A percentile compares a stretch with the other conserved stretches of the same genome.
phyloP scores from a whole-genome alignment of 2,329 filamentous ascomycete species.

The Fonsecaea pugnacius region DNA sequence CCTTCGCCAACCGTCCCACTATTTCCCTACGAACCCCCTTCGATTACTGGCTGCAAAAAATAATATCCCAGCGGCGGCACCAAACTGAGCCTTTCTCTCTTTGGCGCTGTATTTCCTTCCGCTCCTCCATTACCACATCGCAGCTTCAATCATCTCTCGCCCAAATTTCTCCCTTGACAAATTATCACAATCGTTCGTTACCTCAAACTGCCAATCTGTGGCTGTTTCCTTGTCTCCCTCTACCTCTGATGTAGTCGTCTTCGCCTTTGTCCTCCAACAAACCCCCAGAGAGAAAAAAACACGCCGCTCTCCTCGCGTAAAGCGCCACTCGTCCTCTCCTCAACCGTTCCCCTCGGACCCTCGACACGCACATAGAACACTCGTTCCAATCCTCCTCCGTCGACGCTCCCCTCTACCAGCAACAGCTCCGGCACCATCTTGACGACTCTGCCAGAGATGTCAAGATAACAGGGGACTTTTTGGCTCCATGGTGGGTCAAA shows the following conservation, averaged over 20 bases:
- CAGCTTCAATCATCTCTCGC: conserved; percentile 9
- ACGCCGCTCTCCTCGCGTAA: conserved; percentile 14
- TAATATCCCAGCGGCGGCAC: conserved; percentile 10
- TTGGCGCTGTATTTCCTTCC: conserved; percentile 13
- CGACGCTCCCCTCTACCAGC: neutral
- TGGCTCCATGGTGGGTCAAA: conserved; percentile 32
- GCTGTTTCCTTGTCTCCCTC: conserved; percentile 4
- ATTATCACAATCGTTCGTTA: conserved; percentile 15
- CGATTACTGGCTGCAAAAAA: conserved; percentile 12
- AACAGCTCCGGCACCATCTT: conserved; percentile 14
- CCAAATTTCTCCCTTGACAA: conserved; percentile 4
- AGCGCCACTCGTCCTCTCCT: neutral
- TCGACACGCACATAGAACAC: conserved; percentile 10
- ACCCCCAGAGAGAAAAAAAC: conserved; percentile 6
- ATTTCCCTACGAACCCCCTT: conserved; percentile 9
- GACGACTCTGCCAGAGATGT: conserved; percentile 26
- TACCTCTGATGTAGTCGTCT: conserved; percentile 21
- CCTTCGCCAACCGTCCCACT: conserved; percentile 5
- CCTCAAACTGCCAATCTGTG: neutral
- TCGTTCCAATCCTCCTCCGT: neutral
- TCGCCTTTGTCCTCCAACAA: conserved; percentile 19
- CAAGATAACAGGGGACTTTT: conserved; percentile 32
- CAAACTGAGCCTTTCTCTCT: conserved; percentile 7
- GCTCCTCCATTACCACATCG: neutral
- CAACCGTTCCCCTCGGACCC: conserved; percentile 2